These are phyloP conservation scores for Talaromyces adpressus DNA, from an alignment of 495 filamentous ascomycete species.

Conservation along the genomic window DNA sequence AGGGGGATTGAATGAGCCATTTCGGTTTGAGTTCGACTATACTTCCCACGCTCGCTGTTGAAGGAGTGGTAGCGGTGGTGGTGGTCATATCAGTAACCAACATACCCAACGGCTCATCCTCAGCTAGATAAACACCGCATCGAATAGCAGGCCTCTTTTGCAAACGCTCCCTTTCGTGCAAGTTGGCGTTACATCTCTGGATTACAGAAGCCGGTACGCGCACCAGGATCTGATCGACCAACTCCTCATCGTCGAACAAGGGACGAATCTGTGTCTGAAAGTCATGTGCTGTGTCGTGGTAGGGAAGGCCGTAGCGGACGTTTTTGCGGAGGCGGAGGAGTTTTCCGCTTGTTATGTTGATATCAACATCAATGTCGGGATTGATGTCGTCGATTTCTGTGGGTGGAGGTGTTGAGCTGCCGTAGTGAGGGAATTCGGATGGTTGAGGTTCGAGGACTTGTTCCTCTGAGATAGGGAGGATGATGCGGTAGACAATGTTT, in stretches of 20 bases:
- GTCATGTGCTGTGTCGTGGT: constrained; percentile 48
- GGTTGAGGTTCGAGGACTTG: background rate
- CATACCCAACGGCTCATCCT: constrained; percentile 54
- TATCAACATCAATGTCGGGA: background rate
- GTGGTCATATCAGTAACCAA: constrained; percentile 78
- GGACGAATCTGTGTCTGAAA: constrained; percentile 52
- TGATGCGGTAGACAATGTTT: constrained; percentile 61
- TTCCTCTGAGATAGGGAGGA: constrained; percentile 18
- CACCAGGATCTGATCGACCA: constrained; percentile 56
- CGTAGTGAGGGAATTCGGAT: constrained; percentile 7
- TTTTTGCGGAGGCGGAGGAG: constrained; percentile 63
- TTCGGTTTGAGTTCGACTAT: constrained; percentile 87
- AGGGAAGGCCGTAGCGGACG: constrained; percentile 44
- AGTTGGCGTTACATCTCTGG: constrained; percentile 42
- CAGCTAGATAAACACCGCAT: constrained; percentile 51
- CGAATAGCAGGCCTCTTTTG: constrained; percentile 36
- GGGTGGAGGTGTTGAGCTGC: constrained; percentile 14
- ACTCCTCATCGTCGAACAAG: constrained; percentile 47
- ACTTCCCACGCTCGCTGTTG: constrained; percentile 22
- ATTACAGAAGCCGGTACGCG: constrained; percentile 39
- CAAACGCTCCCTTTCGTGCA: constrained; percentile 28
- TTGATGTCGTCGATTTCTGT: constrained; percentile 7
- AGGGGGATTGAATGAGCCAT: constrained; percentile 81
- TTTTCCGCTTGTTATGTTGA: constrained; percentile 33
- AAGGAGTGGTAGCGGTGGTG: constrained; percentile 12